phyloP scores from a whole-genome alignment of 495 filamentous ascomycete species.

The Trichoderma orchidacearum region DNA sequence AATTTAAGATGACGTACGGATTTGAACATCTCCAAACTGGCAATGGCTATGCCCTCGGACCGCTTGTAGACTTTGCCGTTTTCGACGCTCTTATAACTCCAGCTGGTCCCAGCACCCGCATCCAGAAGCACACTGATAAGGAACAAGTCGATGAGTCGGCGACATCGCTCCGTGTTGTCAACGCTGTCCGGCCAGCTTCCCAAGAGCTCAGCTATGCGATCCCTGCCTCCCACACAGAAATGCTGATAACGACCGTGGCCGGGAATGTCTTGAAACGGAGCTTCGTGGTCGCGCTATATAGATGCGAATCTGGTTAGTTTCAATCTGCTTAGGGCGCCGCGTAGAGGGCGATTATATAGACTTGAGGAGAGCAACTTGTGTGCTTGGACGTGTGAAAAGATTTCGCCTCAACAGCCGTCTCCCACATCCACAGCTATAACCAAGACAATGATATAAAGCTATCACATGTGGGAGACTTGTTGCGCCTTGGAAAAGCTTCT shows the following conservation, averaged over 20 bases:
- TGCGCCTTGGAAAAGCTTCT: no score
- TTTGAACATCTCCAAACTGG: constrained; percentile 97
- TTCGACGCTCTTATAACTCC: constrained; percentile 85
- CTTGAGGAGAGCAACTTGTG: no score
- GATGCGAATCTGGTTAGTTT: constrained; percentile 6
- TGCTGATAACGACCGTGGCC: constrained; percentile 84
- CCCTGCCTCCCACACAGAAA: constrained; percentile 69
- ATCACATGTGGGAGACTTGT: no score
- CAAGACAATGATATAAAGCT: no score
- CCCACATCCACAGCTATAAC: no score
- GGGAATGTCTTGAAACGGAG: constrained; percentile 74
- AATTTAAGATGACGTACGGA: constrained; percentile 16
- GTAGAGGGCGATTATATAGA: not conserved
- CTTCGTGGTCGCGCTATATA: constrained; percentile 69
- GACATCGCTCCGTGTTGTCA: constrained; percentile 59
- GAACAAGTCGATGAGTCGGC: constrained; percentile 73
- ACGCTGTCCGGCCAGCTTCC: constrained; percentile 47
- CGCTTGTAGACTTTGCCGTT: constrained; percentile 73
- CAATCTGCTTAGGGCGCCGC: not conserved
- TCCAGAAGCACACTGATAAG: constrained; percentile 83
- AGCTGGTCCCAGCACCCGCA: constrained; percentile 69
- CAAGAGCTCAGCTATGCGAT: constrained; percentile 62
- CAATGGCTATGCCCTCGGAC: constrained; percentile 87
- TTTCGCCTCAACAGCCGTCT: no score
- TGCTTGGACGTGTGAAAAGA: no score